phyloP scores from a whole-genome alignment of 31 red algal species.

The Porphyra umbilicalis region DNA sequence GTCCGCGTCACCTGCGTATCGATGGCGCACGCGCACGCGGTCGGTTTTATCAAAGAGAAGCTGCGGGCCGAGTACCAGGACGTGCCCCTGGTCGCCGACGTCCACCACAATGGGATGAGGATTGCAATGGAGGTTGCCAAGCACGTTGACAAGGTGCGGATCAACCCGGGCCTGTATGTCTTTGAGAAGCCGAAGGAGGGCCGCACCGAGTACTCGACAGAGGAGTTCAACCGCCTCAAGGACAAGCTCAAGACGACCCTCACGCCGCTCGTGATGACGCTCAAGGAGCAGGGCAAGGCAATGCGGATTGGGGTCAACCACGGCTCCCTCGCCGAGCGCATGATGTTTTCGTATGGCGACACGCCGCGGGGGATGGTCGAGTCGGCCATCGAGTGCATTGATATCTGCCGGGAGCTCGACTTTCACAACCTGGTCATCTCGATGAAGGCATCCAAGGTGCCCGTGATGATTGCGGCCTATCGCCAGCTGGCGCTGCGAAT shows the following conservation, averaged over 20 bases:
- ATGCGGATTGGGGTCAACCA: constrained; percentile 99
- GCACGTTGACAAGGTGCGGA: constrained; percentile 98
- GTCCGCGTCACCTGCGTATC: constrained; percentile 81
- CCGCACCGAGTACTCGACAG: constrained; percentile 76
- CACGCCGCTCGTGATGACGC: constrained; percentile 65
- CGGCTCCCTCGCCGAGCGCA: constrained; percentile 92
- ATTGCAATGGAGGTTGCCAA: constrained; percentile 97
- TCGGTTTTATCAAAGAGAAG: constrained; percentile 84
- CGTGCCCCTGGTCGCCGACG: constrained; percentile 96
- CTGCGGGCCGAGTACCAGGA: constrained; percentile 62
- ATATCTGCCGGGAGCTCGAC: constrained; percentile 81
- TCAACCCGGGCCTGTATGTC: constrained; percentile 98
- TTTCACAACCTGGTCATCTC: constrained; percentile 97
- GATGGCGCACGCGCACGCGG: constrained; percentile 74
- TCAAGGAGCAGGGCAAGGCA: constrained; percentile 81
- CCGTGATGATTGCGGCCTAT: constrained; percentile 98
- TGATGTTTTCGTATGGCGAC: constrained; percentile 95
- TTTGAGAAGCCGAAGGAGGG: constrained; percentile 76
- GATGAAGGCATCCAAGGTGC: constrained; percentile 97
- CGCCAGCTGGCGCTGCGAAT: constrained; percentile 76
- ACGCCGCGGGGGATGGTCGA: constrained; percentile 99
- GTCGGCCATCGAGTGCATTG: constrained; percentile 88
- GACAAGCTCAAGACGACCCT: constrained; percentile 75
- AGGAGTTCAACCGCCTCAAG: constrained; percentile 67
- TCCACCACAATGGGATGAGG: constrained; percentile 88